A percentile compares a stretch with the other conserved stretches of the same genome.
phyloP scores from a whole-genome alignment of 2,329 filamentous ascomycete species.

The Escovopsis sp. region DNA sequence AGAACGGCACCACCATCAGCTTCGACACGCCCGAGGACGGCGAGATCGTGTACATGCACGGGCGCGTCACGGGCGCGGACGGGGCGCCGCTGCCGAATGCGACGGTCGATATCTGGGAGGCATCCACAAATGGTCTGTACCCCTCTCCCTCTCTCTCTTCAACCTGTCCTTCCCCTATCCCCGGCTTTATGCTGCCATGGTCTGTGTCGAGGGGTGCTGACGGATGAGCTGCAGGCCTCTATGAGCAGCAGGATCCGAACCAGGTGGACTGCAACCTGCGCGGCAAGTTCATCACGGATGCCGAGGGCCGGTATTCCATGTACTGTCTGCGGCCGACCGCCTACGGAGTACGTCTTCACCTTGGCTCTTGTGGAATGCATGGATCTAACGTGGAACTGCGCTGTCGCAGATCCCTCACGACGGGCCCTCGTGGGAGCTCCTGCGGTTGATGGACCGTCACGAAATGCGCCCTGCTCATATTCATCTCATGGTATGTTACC shows the following conservation, averaged over 20 bases:
- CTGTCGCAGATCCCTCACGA: constrained; percentile 23
- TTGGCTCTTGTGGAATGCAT: not conserved
- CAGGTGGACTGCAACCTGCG: constrained; percentile 62
- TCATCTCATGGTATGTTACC: constrained; percentile 35
- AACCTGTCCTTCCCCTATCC: no score
- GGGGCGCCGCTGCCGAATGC: constrained; percentile 50
- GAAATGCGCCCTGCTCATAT: constrained; percentile 44
- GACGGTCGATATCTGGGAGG: constrained; percentile 66
- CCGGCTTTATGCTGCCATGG: no score
- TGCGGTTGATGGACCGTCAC: constrained; percentile 39
- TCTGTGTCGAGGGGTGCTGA: not conserved
- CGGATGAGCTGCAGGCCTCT: constrained; percentile 22
- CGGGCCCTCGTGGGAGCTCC: constrained; percentile 38
- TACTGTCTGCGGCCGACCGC: constrained; percentile 47
- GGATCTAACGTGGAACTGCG: no score
- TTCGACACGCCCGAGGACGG: constrained; percentile 31
- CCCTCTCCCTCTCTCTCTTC: no score
- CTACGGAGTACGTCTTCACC: constrained; percentile 25
- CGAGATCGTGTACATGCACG: constrained; percentile 49
- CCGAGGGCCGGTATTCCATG: constrained; percentile 46
- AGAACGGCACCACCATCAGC: constrained; percentile 57
- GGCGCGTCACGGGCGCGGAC: constrained; percentile 36
- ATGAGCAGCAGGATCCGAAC: constrained; percentile 58
- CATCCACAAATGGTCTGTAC: constrained; percentile 49
- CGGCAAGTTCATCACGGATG: constrained; percentile 55